phyloP scores from a whole-genome alignment of 108 stramenopile genomes.

The Aureococcus anophagefferens region DNA sequence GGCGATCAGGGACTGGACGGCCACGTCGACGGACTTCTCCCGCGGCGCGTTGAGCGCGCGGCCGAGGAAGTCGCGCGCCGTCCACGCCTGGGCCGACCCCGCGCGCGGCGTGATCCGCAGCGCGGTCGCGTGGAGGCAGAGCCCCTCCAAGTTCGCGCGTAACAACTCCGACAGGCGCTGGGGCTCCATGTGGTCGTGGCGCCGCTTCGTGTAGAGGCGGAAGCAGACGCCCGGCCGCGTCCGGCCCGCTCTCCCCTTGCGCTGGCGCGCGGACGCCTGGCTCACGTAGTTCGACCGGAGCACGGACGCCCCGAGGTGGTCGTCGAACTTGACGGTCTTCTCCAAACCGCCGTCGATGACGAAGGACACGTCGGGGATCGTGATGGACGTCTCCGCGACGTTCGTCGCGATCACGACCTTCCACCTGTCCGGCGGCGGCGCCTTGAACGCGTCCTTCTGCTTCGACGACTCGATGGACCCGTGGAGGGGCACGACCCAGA shows the following conservation, averaged over 20 bases:
- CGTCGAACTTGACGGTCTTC: slow-evolving; percentile 46
- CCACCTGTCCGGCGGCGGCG: slow-evolving; percentile 44
- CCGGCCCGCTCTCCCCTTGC: slow-evolving; percentile 74
- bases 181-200: slow-evolving; percentile 30
- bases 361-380: slow-evolving; percentile 82
- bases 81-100: not conserved
- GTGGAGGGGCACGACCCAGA: slow-evolving; percentile 66
- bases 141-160: slow-evolving; percentile 38
- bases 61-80: slow-evolving; percentile 28
- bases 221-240: slow-evolving; percentile 41
- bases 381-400: slow-evolving; percentile 84
- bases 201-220: slow-evolving; percentile 31
- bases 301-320: slow-evolving; percentile 23
- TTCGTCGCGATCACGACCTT: slow-evolving; percentile 82
- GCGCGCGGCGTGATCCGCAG: not conserved
- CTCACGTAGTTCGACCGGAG: slow-evolving; percentile 48
- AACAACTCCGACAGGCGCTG: slow-evolving; percentile 40
- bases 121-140: slow-evolving; percentile 20
- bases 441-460: slow-evolving; percentile 62
- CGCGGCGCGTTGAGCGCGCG: slow-evolving; percentile 46
- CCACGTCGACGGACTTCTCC: slow-evolving; percentile 8
- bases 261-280: slow-evolving; percentile 68
- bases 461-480: slow-evolving; percentile 61
- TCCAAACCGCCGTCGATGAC: slow-evolving; percentile 57
- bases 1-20: slow-evolving; percentile 7